Conservation (phyloP, 805 yeast genomes). For the Kodamaea jinghongensis region DNA sequence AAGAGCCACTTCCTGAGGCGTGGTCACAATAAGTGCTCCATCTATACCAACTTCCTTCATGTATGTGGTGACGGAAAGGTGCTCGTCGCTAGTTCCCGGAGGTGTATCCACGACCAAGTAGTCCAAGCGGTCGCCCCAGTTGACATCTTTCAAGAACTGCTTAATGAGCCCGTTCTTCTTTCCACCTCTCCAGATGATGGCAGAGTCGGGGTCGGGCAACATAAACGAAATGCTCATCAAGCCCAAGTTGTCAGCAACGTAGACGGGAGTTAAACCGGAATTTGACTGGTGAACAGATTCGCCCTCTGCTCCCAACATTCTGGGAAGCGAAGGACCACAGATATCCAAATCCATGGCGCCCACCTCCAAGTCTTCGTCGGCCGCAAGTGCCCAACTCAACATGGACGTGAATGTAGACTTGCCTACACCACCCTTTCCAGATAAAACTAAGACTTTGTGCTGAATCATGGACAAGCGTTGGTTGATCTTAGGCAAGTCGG, state of each 20-base stretch:
- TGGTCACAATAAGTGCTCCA: constrained; percentile 92
- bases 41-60: constrained; percentile 88
- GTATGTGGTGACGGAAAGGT: constrained; percentile 82
- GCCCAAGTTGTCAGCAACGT: constrained; percentile 91
- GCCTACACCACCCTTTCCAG: constrained; percentile 96
- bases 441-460: constrained; percentile 77
- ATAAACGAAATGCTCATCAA: constrained; percentile 93
- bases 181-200: constrained; percentile 97
- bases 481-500: constrained; percentile 77
- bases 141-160: constrained; percentile 90
- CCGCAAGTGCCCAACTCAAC: constrained; percentile 95
- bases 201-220: constrained; percentile 91
- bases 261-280: constrained; percentile 95
- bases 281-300: constrained; percentile 86
- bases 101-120: constrained; percentile 93
- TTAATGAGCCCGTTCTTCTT: constrained; percentile 91
- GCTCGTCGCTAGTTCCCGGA: constrained; percentile 98
- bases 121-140: constrained; percentile 84
- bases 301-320: constrained; percentile 88
- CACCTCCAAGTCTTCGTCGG: constrained; percentile 72
- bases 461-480: constrained; percentile 59
- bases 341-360: constrained; percentile 98
- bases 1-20: constrained; percentile 97
- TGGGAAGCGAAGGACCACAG: constrained; percentile 95
- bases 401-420: constrained; percentile 93